phyloP scores from a whole-genome alignment of 2,329 filamentous ascomycete species.

The Helicocarpus griseus region DNA sequence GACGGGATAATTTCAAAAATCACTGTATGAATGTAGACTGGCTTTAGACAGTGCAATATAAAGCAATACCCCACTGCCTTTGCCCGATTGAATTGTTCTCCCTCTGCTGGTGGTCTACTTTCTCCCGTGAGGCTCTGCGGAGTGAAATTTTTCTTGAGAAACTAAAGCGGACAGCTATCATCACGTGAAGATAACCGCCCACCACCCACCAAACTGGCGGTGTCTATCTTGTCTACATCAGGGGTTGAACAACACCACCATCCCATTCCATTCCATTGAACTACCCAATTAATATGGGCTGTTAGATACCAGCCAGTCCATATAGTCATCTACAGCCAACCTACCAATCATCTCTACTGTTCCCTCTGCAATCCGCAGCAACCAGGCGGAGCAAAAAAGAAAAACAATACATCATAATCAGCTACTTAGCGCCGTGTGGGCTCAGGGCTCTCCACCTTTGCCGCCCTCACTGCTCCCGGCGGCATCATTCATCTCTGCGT shows the following conservation, averaged over 20 bases:
- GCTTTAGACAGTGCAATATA: neutral
- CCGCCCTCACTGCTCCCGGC: constrained; percentile 3
- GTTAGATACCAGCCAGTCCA: neutral
- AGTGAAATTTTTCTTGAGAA: constrained; percentile 28
- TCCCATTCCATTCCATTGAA: too few species aligned
- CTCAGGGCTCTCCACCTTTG: constrained; percentile 7
- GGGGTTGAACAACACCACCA: too few species aligned
- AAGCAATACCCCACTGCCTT: too few species aligned
- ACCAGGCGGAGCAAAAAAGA: neutral
- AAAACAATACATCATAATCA: neutral
- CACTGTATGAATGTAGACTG: neutral
- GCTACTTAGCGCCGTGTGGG: constrained; percentile 2
- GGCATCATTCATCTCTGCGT: neutral
- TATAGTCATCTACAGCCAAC: neutral
- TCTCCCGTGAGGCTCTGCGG: neutral
- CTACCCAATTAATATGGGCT: too few species aligned
- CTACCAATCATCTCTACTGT: neutral
- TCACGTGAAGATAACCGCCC: constrained; percentile 30
- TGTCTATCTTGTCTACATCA: neutral
- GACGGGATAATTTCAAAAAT: neutral
- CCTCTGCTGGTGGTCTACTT: neutral
- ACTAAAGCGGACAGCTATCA: constrained; percentile 25
- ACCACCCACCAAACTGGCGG: neutral
- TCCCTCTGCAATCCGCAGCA: neutral
- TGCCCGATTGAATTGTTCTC: neutral